Evolutionary conservation across 768 basidiomycete species (phyloP).

Genomic region (Boletus vermiculosoides): DNA sequence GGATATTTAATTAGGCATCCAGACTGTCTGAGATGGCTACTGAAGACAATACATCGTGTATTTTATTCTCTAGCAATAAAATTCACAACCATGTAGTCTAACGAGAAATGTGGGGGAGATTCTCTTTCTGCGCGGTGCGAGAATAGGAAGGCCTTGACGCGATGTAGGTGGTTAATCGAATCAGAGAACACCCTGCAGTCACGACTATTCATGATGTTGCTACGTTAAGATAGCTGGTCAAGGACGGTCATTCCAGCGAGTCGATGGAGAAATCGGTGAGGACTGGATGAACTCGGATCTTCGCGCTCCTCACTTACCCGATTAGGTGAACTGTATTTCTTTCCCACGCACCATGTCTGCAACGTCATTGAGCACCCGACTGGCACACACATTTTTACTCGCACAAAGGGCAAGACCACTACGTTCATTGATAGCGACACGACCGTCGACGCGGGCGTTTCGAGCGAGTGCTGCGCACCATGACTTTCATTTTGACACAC

Average conservation of each 20-base stretch:
- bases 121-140: neutral
- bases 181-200: neutral
- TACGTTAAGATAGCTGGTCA: too few species aligned
- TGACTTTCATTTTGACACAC: conserved; percentile 91
- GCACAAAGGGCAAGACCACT: conserved; percentile 2
- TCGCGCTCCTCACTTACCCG: neutral
- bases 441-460: conserved; percentile 22
- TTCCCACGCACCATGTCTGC: conserved; percentile 27
- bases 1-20: neutral
- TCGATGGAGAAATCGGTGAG: too few species aligned
- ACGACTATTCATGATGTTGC: too few species aligned
- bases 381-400: conserved; percentile 1
- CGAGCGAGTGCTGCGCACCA: conserved; percentile 28
- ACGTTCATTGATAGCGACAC: neutral
- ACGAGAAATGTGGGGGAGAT: neutral
- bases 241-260: too few species aligned
- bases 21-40: neutral
- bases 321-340: neutral
- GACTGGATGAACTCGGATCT: too few species aligned
- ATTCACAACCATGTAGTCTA: neutral
- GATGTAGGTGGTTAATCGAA: neutral
- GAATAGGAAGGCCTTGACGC: neutral
- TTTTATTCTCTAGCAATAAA: neutral
- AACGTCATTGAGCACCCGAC: conserved; percentile 3
- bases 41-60: too few species aligned